phyloP scores from a whole-genome alignment of 495 filamentous ascomycete genomes.

The Cudoniella acicularis region DNA sequence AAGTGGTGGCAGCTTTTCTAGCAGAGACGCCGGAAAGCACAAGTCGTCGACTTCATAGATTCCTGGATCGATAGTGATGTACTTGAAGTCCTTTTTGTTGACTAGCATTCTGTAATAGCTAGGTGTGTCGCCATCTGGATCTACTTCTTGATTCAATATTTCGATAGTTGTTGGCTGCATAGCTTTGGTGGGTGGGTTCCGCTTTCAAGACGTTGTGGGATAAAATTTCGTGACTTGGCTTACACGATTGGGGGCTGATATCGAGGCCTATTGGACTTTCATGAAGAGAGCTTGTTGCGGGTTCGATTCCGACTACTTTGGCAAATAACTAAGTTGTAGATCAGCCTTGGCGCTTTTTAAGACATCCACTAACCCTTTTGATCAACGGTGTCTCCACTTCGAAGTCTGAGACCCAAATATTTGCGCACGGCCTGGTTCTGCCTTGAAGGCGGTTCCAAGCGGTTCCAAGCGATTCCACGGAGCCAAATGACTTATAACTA shows the following conservation, averaged over 20 bases:
- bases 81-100: constrained; percentile 30
- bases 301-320: neutral
- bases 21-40: constrained; percentile 27
- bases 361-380: too few species aligned
- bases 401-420: too few species aligned
- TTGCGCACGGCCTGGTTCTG: too few species aligned
- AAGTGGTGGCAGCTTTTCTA: constrained; percentile 22
- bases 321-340: neutral
- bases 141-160: constrained; percentile 21
- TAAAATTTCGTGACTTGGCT: constrained; percentile 5
- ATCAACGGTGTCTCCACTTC: too few species aligned
- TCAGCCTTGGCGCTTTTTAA: too few species aligned
- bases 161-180: constrained; percentile 16
- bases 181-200: constrained; percentile 10
- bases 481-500: too few species aligned
- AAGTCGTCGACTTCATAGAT: constrained; percentile 32
- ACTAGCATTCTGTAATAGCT: constrained; percentile 28
- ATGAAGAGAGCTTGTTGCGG: constrained; percentile 1
- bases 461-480: too few species aligned
- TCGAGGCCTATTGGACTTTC: constrained; percentile 6
- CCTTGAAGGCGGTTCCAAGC: too few species aligned
- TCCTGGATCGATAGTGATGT: constrained; percentile 33
- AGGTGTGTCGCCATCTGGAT: constrained; percentile 15
- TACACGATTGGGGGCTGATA: constrained; percentile 12
- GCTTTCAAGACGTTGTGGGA: constrained; percentile 11